phyloP scores from a whole-genome alignment of 2,329 filamentous ascomycete genomes.

The Fusarium clavum region DNA sequence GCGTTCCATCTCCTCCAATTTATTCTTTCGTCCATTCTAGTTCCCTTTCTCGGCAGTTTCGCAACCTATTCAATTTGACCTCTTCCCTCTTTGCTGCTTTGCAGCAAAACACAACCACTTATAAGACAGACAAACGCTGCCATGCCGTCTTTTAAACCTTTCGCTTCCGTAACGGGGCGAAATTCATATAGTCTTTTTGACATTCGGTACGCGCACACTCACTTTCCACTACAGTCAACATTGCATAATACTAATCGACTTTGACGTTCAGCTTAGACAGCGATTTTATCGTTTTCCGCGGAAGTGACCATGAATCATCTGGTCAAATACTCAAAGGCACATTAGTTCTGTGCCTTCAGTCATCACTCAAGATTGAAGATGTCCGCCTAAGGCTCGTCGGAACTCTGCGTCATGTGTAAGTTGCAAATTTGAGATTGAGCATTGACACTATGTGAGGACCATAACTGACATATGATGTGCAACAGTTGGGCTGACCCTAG shows the following conservation, averaged over 20 bases:
- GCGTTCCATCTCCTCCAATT: constrained; percentile 43
- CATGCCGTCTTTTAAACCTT: constrained; percentile 69
- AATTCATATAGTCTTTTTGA: constrained; percentile 67
- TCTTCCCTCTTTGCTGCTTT: constrained; percentile 15
- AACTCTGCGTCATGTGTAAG: constrained; percentile 73
- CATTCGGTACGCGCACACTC: constrained; percentile 61
- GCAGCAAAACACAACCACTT: constrained; percentile 25
- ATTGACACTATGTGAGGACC: not conserved
- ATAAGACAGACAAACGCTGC: constrained; percentile 42
- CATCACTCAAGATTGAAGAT: constrained; percentile 77
- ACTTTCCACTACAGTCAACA: not conserved
- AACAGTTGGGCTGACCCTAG: constrained; percentile 64
- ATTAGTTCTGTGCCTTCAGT: constrained; percentile 77
- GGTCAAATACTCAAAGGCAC: constrained; percentile 80
- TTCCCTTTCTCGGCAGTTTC: constrained; percentile 38
- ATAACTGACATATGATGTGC: constrained; percentile 26
- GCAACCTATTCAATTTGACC: constrained; percentile 21
- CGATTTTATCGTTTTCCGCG: constrained; percentile 83
- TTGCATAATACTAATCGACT: constrained; percentile 10
- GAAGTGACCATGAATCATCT: constrained; percentile 78
- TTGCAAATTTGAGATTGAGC: constrained; percentile 29
- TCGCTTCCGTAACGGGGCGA: constrained; percentile 63
- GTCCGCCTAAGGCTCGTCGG: constrained; percentile 78
- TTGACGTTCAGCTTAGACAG: constrained; percentile 72
- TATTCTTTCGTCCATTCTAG: constrained; percentile 36